These are phyloP conservation scores for Desmodesmus armatus DNA, from an alignment of 139 green algal species.

Conservation along the genomic window DNA sequence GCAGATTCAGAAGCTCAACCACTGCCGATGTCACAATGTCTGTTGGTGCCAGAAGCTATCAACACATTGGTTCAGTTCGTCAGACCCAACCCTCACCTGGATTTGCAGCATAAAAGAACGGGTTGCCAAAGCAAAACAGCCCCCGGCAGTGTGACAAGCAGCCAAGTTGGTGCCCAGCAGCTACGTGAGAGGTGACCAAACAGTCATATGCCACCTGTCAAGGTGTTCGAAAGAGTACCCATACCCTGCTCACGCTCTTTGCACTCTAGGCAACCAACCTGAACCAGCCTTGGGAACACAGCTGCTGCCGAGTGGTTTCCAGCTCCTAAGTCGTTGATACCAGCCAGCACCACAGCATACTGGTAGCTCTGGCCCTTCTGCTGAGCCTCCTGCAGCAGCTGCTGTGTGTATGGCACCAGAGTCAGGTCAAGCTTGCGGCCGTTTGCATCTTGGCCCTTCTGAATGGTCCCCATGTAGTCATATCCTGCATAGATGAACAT, in stretches of 20 bases:
- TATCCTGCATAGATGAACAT: neutral
- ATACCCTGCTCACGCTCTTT: no score
- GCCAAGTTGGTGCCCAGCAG: no score
- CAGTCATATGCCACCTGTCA: no score
- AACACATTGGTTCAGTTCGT: conserved; percentile 25
- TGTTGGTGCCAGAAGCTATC: no score
- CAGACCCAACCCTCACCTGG: no score
- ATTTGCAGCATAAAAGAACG: no score
- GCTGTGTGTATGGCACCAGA: neutral
- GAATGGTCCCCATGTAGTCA: conserved; percentile 34
- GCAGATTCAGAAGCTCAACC: no score
- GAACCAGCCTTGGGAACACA: conserved; percentile 9
- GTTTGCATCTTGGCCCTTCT: neutral
- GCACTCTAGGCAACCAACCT: conserved; percentile 24
- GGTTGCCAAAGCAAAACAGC: no score
- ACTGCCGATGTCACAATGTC: no score
- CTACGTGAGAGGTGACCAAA: no score
- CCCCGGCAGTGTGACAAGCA: no score
- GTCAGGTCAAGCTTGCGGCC: neutral
- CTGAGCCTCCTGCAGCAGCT: neutral
- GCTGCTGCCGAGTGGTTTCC: conserved; percentile 16
- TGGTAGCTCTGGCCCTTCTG: neutral
- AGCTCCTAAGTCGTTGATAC: conserved; percentile 38
- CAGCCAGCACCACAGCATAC: conserved; percentile 33
- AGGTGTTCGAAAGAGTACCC: no score